phyloP scores from a whole-genome alignment of 352 stramenopile genomes.

The Globisporangium viniferum region DNA sequence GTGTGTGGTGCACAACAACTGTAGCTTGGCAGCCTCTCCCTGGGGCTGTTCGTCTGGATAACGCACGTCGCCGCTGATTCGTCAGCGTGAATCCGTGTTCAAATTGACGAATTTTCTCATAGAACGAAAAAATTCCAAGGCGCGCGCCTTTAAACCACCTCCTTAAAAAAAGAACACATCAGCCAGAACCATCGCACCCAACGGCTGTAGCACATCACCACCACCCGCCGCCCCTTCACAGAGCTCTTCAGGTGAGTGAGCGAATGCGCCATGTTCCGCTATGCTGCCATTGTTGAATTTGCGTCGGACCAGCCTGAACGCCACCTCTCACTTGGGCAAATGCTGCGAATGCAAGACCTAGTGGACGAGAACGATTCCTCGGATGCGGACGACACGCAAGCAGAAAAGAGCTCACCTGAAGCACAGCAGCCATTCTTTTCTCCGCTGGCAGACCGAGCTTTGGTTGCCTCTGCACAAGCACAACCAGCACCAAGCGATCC shows the following conservation, averaged over 20 bases:
- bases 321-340: neutral
- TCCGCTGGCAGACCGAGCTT: neutral
- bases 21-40: neutral
- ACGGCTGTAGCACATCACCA: neutral
- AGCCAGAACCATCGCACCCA: neutral
- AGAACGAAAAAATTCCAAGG: neutral
- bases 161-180: neutral
- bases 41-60: neutral
- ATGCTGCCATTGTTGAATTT: slow-evolving; percentile 1
- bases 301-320: neutral
- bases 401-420: neutral
- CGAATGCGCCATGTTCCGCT: neutral
- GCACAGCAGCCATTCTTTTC: neutral
- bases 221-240: neutral
- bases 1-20: neutral
- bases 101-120: neutral
- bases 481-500: neutral
- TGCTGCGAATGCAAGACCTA: slow-evolving; percentile 6
- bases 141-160: neutral
- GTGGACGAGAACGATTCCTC: neutral
- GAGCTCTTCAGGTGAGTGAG: neutral
- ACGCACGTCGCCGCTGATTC: neutral
- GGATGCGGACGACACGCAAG: neutral
- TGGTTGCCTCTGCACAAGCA: neutral
- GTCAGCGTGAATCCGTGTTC: neutral